Base-by-base conservation (phyloP, 2,329 filamentous ascomycete genomes). In the Exutisphaerella laricina region DNA sequence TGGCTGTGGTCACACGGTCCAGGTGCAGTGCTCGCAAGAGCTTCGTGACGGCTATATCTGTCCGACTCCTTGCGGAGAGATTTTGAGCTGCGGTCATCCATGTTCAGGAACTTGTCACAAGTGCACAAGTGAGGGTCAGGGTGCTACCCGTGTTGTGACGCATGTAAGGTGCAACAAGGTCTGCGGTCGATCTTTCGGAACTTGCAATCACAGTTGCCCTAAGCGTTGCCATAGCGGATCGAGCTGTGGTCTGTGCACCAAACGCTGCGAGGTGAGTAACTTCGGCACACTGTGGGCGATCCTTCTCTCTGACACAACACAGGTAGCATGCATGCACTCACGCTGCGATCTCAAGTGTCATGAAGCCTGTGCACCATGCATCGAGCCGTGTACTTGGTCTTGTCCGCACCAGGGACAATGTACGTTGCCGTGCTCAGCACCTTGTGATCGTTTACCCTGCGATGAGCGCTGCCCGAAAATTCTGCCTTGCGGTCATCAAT, bases 371-470 rank as follows among this genome's bases (percentile, higher is more conserved):
- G 58, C 66, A 2, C 80, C 80, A 0, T 85, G 82, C 51, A 73
- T 74, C 0, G 74, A 79, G 14, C 50, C 57, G 1, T 85, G 80
- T 50, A 60, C 68, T 0, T 82, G 75, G 22, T 54, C 54, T 3
- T 84, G 80, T 48, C 67, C 69, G 5, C 81, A 85, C 52, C 25
- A 64, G 55, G 30, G n/a, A n/a, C n/a, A 28, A 8, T 74, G 71
- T 47, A 55, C 58, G 0, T 70, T 79, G 68, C 77, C 77, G 13
- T 86, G 83, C 48, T 79, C 79, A 0, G 82, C 75, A 0, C 82
- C 83, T 0, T 88, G 82, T 56, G 69, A 84, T 50, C 74, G 78
- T 63, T 56, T 85, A 0, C 84, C 83, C 1, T 88, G 82, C 57
- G 74, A 73, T 1, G 60, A 70, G 51, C 69, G 82, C 6, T 88